phyloP scores from a whole-genome alignment of 129 eudicot genomes.

The Mikania micrantha region DNA sequence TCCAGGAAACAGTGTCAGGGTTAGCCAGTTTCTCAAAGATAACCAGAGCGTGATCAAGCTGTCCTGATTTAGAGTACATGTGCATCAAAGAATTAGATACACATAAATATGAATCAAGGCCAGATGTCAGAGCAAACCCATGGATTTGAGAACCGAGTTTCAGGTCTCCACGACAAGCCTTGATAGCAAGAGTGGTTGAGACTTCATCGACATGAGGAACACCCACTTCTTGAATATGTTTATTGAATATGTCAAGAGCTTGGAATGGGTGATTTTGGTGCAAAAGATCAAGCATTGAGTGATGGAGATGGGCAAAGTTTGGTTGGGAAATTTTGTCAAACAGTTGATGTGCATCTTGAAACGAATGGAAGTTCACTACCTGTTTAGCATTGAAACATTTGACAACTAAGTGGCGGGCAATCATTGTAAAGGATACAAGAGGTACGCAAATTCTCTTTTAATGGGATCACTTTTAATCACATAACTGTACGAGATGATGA shows the following conservation, averaged over 20 bases:
- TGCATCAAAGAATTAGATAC: conserved; percentile 81
- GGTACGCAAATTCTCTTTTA: no score
- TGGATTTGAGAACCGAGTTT: conserved; percentile 61
- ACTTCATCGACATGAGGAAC: conserved; percentile 47
- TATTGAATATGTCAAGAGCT: conserved; percentile 55
- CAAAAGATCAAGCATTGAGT: conserved; percentile 50
- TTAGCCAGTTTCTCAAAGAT: conserved; percentile 38
- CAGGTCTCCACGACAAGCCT: conserved; percentile 63
- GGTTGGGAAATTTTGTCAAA: conserved; percentile 54
- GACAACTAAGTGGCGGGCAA: conserved; percentile 46
- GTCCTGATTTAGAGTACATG: conserved; percentile 58
- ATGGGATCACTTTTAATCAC: no score
- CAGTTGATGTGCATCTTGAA: conserved; percentile 55
- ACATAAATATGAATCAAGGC: conserved; percentile 35
- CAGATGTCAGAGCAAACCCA: conserved; percentile 60
- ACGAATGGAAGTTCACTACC: conserved; percentile 2
- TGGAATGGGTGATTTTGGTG: conserved; percentile 36
- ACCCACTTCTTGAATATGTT: conserved; percentile 38
- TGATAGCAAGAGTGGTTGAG: conserved; percentile 55
- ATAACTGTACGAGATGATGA: no score
- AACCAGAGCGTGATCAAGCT: conserved; percentile 33
- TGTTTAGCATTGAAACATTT: conserved; percentile 5
- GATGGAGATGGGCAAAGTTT: conserved; percentile 23
- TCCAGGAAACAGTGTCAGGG: conserved; percentile 74
- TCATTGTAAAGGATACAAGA: no score